These are phyloP conservation scores for Geosmithia morbida DNA, from an alignment of 2,329 filamentous ascomycete genomes.

Conservation along the genomic window DNA sequence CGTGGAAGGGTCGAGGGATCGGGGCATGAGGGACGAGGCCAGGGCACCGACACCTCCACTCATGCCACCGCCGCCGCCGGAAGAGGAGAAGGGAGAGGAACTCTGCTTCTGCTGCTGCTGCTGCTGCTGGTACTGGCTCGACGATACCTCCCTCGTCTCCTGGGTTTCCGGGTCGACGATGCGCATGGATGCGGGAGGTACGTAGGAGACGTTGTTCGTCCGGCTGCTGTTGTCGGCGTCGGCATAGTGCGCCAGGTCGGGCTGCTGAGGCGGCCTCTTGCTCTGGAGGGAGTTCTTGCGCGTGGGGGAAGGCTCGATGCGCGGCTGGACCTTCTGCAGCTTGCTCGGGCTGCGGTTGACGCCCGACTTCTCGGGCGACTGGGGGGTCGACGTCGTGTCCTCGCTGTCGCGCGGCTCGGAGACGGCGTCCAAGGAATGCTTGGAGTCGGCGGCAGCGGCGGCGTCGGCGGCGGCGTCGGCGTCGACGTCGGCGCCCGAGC, in stretches of 20 bases:
- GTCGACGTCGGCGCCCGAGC: slow-evolving; percentile 35
- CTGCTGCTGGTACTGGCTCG: slow-evolving; percentile 15
- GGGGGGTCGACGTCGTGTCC: slow-evolving; percentile 24
- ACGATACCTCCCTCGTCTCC: slow-evolving; percentile 22
- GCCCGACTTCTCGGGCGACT: slow-evolving; percentile 27
- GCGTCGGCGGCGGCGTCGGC: slow-evolving; percentile 23
- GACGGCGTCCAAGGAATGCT: slow-evolving; percentile 43
- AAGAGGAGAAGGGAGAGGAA: not conserved
- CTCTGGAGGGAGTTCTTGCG: slow-evolving; percentile 16
- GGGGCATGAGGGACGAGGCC: not conserved
- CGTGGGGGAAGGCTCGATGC: slow-evolving; percentile 29
- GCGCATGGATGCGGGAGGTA: slow-evolving; percentile 42
- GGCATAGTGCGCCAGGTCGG: slow-evolving; percentile 16
- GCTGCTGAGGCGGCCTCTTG: slow-evolving; percentile 2
- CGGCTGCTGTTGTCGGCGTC: slow-evolving; percentile 16
- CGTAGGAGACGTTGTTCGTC: slow-evolving; percentile 37
- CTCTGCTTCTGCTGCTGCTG: not conserved
- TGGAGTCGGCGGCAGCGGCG: slow-evolving; percentile 18
- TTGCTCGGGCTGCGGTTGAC: slow-evolving; percentile 33
- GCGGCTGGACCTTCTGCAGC: slow-evolving; percentile 52
- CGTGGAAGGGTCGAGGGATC: slow-evolving; percentile 5
- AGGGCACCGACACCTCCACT: not conserved
- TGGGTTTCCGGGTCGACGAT: slow-evolving; percentile 39
- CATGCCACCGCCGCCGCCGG: too few species aligned
- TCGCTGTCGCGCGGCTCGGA: slow-evolving; percentile 29